Base-by-base conservation (phyloP, 202 grass and related monocot genomes). In the Brachypodium distachyon region DNA sequence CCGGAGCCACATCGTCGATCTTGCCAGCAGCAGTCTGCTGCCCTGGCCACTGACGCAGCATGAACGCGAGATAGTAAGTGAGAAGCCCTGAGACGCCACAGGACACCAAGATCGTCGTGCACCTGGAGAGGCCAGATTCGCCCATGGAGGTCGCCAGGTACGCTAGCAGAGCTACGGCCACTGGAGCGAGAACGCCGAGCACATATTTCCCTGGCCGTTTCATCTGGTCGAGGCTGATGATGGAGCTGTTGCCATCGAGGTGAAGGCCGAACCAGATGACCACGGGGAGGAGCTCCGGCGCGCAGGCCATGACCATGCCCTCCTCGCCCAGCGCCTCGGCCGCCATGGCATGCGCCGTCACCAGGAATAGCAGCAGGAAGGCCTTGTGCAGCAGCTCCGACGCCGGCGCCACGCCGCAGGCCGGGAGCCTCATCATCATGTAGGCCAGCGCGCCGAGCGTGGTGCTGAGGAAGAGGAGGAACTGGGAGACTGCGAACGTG, bases 401-500 rank as follows among this genome's bases (percentile, higher is more conserved):
- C 2, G 76, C 62, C 2, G 23, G 3, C 6, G 36, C 36, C 4
- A 79, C 1, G 6, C 76, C 62, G 0, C 25, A 6, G 3, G 38
- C 12, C 37, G n/a, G n/a, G 37, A 79, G 62, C 25, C 36, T 34
- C 0, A 6, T 26, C 49, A 11, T 3, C 76, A 79, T 79, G 11
- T 31, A 26, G 17, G 62, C 16, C 2, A 79, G 62, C 19, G 49
- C 37, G 17, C 61, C 76, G 0, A 79, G 18, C 34, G 40, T 68
- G 11, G 39, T 56, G n/a, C 76, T 55, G 62, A 79, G 62, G 49
- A 68, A 79, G 49, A 68, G 76, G 17, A 79, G 49, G 16, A 79
- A 79, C 7, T 56, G 76, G 18, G 76, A 79, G 3, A 79, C 18
- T 2, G 50, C 38, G 0, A 57, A 79, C 0, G 3, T 23, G 4